Evolutionary conservation across 2,329 filamentous ascomycete species (phyloP), one percentile per base, ranked within the genome.

Genomic region (Aphanocladium album): DNA sequence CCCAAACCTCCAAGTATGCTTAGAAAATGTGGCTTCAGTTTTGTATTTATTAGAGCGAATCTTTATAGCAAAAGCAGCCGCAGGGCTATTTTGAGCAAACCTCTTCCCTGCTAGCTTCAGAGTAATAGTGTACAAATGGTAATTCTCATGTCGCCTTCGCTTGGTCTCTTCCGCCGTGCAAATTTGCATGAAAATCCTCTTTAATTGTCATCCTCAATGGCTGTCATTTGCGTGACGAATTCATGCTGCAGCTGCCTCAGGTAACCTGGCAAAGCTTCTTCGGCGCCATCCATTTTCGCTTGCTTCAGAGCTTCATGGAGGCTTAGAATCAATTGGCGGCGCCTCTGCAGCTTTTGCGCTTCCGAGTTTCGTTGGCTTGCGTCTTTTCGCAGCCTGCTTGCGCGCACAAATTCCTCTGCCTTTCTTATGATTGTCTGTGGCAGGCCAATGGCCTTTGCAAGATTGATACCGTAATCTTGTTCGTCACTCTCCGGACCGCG

Each of bases 401-500:
- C 81, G 3, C 79, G 77, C 0, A 89, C 86, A 5, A 95, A 85
- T 0, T 76, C 69, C 63, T 89, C 85, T 0, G 93, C 93, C 35
- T 83, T 79, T 7, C 87, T 76, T 2, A 96, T 76, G 3, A 96
- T 84, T 1, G 75, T 74, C 0, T 80, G 71, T 0, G 93, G 91
- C 7, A 96, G 81, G 0, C 89, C 87, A 25, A 95, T 80, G 0
- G 91, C 83, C 35, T 85, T 84, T 0, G 93, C 92, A 3, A 97
- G 80, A 0, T 87, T 81, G n/a, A 97, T 82, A 0, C 95, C 95
- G 68, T 99, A 99, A 66, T 91, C 86, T 3, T 71, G 66, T 50
- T 85, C 78, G 59, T 91, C 86, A 60, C 84, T 76, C 1, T 90
- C 83, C 0, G 83, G 84, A 0, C 95, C 93, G 16, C 88, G 82